These are phyloP conservation scores for Monosporascus ibericus DNA, from an alignment of 2,329 filamentous ascomycete genomes.

Conservation along the genomic window DNA sequence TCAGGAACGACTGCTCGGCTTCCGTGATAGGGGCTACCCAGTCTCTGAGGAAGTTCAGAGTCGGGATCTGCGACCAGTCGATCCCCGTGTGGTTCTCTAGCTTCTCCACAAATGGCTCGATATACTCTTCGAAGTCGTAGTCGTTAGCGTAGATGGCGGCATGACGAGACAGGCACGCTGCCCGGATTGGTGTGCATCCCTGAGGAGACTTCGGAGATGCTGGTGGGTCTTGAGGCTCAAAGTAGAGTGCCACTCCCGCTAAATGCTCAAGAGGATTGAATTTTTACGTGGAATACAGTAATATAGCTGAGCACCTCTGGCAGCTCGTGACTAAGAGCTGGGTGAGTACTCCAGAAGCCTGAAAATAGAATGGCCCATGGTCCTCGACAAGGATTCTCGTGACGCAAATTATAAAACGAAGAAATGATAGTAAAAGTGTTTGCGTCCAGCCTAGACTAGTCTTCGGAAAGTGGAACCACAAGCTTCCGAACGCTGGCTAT, in stretches of 20 bases:
- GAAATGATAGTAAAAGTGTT: too few relatives aligned
- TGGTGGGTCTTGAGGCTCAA: constrained; percentile 45
- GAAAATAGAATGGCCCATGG: background rate
- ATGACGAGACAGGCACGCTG: constrained; percentile 52
- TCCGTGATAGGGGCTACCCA: constrained; percentile 54
- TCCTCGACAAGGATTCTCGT: background rate
- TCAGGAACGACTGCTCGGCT: constrained; percentile 53
- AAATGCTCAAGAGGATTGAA: constrained; percentile 51
- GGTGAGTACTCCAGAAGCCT: background rate
- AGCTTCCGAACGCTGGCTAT: too few relatives aligned
- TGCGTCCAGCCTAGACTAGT: too few relatives aligned
- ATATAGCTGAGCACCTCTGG: constrained; percentile 2
- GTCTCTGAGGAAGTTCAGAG: constrained; percentile 47
- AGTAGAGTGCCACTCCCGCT: constrained; percentile 51
- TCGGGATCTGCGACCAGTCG: constrained; percentile 50
- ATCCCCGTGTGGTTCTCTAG: constrained; percentile 48
- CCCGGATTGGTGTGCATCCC: constrained; percentile 43
- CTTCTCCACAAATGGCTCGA: constrained; percentile 52
- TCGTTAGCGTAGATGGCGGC: constrained; percentile 56
- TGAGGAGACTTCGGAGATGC: constrained; percentile 37
- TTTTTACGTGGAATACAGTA: constrained; percentile 38
- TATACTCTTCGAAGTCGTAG: constrained; percentile 51
- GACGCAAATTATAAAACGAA: too few relatives aligned
- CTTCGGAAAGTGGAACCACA: too few relatives aligned
- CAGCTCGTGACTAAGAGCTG: background rate